Percentiles rank a stretch among this genome's conserved stretches.
These are phyloP conservation scores for Xylariaceae sp. DNA, from an alignment of 2,329 filamentous ascomycete species.

Conservation along the genomic window DNA sequence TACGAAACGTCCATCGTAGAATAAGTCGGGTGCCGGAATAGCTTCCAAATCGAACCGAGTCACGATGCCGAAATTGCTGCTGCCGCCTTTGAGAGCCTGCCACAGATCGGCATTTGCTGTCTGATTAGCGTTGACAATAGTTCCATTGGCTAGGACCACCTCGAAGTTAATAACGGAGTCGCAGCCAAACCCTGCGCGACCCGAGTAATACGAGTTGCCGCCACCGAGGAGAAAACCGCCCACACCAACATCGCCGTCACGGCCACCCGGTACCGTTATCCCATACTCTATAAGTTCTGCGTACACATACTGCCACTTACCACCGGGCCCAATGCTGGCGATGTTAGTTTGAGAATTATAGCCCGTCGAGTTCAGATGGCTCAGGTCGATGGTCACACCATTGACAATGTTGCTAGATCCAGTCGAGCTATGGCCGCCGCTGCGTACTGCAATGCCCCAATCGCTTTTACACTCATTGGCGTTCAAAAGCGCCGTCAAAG, in stretches of 20 bases:
- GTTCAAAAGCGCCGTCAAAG: conserved; percentile 27
- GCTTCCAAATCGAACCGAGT: conserved; percentile 46
- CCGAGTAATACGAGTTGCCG: conserved; percentile 26
- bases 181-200: conserved; percentile 19
- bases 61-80: conserved; percentile 53
- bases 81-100: conserved; percentile 54
- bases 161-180: conserved; percentile 26
- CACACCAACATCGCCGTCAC: conserved; percentile 41
- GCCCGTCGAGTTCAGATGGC: conserved; percentile 42
- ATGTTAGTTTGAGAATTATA: conserved; percentile 41
- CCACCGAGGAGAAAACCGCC: conserved; percentile 38
- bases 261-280: conserved; percentile 37
- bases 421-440: conserved; percentile 55
- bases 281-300: conserved; percentile 30
- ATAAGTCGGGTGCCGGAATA: conserved; percentile 31
- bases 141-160: conserved; percentile 24
- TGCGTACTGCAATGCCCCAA: conserved; percentile 53
- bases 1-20: conserved; percentile 30
- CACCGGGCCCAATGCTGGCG: conserved; percentile 42
- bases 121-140: conserved; percentile 49
- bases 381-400: conserved; percentile 53
- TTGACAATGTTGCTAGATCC: conserved; percentile 50
- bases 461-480: conserved; percentile 32
- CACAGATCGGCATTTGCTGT: conserved; percentile 49
- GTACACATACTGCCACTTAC: conserved; percentile 39